phyloP scores from a whole-genome alignment of 768 basidiomycete genomes.

The Amyloporia xantha region DNA sequence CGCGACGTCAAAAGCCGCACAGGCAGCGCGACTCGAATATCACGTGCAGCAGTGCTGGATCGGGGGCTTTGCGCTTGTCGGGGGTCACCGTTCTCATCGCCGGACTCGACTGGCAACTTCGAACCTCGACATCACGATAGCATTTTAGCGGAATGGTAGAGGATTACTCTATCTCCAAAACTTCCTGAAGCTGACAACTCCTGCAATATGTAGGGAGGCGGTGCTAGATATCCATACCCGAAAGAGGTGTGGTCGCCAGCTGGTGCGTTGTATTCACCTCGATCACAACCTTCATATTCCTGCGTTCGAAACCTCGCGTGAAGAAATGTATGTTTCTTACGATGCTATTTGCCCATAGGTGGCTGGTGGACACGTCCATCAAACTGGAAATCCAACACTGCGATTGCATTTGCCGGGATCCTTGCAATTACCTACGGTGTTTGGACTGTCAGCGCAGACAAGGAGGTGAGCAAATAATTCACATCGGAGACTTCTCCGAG shows the following conservation, averaged over 20 bases:
- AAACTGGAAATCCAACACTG: conserved; percentile 87
- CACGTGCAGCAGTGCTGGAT: too few relatives aligned
- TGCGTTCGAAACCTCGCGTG: neutral
- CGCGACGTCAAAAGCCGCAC: too few relatives aligned
- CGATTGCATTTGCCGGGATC: conserved; percentile 64
- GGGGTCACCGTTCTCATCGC: too few relatives aligned
- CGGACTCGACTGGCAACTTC: too few relatives aligned
- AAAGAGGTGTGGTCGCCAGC: conserved; percentile 95
- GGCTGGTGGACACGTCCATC: conserved; percentile 93
- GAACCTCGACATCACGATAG: too few relatives aligned
- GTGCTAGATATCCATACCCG: conserved; percentile 84
- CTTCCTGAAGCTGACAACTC: too few relatives aligned
- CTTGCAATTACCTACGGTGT: conserved; percentile 56
- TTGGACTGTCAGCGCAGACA: conserved; percentile 68
- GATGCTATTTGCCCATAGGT: conserved; percentile 37
- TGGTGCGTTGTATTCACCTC: conserved; percentile 41
- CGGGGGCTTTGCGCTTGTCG: too few relatives aligned
- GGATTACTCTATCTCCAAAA: too few relatives aligned
- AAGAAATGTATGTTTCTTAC: too few relatives aligned
- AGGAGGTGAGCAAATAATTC: conserved; percentile 54
- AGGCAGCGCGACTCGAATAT: too few relatives aligned
- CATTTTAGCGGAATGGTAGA: too few relatives aligned
- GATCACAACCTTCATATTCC: neutral
- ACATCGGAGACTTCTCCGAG: too few relatives aligned
- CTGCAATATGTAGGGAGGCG: conserved; percentile 63